These are phyloP conservation scores for Claviceps paspali DNA, from an alignment of 2,329 filamentous ascomycete genomes.

Conservation along the genomic window DNA sequence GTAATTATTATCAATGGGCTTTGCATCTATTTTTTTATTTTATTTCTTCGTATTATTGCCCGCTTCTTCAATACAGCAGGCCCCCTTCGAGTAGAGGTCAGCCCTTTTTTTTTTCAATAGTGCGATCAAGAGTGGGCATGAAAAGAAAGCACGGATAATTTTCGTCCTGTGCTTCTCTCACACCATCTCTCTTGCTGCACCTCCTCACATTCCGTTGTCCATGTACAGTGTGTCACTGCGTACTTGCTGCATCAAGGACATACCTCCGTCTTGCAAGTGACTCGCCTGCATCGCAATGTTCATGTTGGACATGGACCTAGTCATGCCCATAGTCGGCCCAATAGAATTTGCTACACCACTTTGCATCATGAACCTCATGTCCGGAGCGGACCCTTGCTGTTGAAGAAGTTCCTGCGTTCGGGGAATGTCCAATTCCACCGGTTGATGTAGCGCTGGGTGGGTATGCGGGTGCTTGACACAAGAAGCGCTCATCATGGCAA, in stretches of 20 bases:
- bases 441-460: slow-evolving; percentile 23
- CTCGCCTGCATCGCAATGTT: slow-evolving; percentile 25
- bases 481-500: slow-evolving; percentile 32
- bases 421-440: slow-evolving; percentile 27
- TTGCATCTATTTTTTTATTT: too few relatives aligned
- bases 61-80: too few relatives aligned
- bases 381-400: slow-evolving; percentile 13
- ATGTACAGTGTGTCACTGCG: slow-evolving; percentile 36
- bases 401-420: slow-evolving; percentile 24
- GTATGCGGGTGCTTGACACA: slow-evolving; percentile 21
- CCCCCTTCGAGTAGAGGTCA: too few relatives aligned
- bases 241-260: slow-evolving; percentile 31
- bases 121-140: too few relatives aligned
- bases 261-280: slow-evolving; percentile 26
- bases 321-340: slow-evolving; percentile 24
- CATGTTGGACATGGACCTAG: slow-evolving; percentile 31
- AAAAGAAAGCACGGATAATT: too few relatives aligned
- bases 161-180: too few relatives aligned
- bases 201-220: slow-evolving; percentile 16
- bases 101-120: too few relatives aligned
- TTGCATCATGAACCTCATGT: slow-evolving; percentile 28
- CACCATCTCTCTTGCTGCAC: not conserved
- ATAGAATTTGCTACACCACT: slow-evolving; percentile 22
- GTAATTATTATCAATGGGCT: too few relatives aligned
- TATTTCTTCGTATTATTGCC: too few relatives aligned